These are phyloP conservation scores for Amanita inopinata DNA, from an alignment of 768 basidiomycete species.

Conservation along the genomic window DNA sequence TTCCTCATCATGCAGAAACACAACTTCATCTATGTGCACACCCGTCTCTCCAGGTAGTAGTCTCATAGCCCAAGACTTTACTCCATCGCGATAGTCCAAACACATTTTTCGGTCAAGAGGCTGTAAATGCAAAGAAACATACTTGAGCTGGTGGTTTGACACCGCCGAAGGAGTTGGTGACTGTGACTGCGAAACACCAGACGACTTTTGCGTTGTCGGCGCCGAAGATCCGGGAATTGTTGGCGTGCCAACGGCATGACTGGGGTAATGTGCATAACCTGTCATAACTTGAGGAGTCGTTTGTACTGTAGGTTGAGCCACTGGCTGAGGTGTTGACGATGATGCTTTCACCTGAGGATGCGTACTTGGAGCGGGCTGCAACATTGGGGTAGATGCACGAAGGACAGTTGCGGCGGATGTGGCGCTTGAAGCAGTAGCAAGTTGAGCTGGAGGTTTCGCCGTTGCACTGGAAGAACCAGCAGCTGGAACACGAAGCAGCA, in stretches of 20 bases:
- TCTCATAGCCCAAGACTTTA: conserved; percentile 63
- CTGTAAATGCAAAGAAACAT: conserved; percentile 42
- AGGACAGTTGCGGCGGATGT: conserved; percentile 12
- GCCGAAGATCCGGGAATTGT: conserved; percentile 3
- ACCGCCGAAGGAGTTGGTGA: conserved; percentile 29
- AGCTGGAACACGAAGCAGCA: conserved; percentile 23
- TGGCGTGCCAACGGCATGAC: conserved; percentile 39
- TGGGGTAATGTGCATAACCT: conserved; percentile 41
- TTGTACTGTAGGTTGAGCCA: neutral
- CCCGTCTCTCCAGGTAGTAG: conserved; percentile 48
- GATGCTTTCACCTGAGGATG: conserved; percentile 18
- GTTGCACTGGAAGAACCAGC: conserved; percentile 17
- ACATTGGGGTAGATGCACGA: conserved; percentile 15
- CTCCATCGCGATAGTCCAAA: conserved; percentile 61
- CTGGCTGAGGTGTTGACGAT: conserved; percentile 4
- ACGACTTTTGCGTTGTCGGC: conserved; percentile 16
- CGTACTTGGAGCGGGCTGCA: conserved; percentile 24
- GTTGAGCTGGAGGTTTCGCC: conserved; percentile 16
- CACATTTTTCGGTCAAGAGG: conserved; percentile 49
- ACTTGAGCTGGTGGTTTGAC: conserved; percentile 38
- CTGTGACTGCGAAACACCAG: conserved; percentile 21
- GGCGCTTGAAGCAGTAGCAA: conserved; percentile 13
- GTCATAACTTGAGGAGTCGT: conserved; percentile 1
- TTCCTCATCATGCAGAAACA: conserved; percentile 47
- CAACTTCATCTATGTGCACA: conserved; percentile 43